These are phyloP conservation scores for Bacterosira constricta DNA, from an alignment of 108 stramenopile species.

Conservation along the genomic window DNA sequence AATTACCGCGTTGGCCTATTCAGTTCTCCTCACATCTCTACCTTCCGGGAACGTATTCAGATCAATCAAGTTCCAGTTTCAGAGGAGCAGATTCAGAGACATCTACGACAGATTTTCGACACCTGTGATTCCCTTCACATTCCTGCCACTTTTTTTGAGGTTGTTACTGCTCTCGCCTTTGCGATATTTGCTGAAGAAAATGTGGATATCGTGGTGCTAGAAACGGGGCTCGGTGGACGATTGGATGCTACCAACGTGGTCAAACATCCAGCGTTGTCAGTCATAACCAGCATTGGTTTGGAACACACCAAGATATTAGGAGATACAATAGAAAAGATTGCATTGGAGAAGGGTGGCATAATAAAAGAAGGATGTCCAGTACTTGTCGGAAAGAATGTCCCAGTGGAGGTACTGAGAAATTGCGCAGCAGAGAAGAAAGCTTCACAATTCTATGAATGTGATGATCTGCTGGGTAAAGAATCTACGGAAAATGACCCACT, in stretches of 20 bases:
- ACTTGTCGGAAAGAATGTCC: slow-evolving; percentile 83
- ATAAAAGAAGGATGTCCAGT: slow-evolving; percentile 88
- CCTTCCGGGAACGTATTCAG: slow-evolving; percentile 96
- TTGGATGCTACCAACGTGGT: slow-evolving; percentile 96
- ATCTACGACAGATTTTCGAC: slow-evolving; percentile 73
- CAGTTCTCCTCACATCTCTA: slow-evolving; percentile 92
- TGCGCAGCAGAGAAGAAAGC: slow-evolving; percentile 65
- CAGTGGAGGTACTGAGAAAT: slow-evolving; percentile 60
- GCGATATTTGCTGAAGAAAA: slow-evolving; percentile 55
- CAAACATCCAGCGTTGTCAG: slow-evolving; percentile 52
- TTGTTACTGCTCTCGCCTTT: slow-evolving; percentile 94
- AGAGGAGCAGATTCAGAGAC: slow-evolving; percentile 81
- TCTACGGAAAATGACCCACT: slow-evolving; percentile 1
- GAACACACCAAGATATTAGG: slow-evolving; percentile 95
- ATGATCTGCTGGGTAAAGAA: slow-evolving; percentile 56
- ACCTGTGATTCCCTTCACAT: slow-evolving; percentile 77
- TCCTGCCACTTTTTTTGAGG: slow-evolving; percentile 97
- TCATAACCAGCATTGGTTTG: slow-evolving; percentile 94
- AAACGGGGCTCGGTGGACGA: slow-evolving; percentile 94
- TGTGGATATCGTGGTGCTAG: slow-evolving; percentile 85
- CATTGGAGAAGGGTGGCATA: slow-evolving; percentile 94
- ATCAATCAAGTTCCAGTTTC: slow-evolving; percentile 82
- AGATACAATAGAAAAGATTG: slow-evolving; percentile 90
- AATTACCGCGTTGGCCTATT: slow-evolving; percentile 84
- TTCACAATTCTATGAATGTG: slow-evolving; percentile 56